A percentile compares a stretch with the other conserved stretches of the same genome.
These are phyloP conservation scores for Tilletia horrida DNA, from an alignment of 1,284 basidiomycete genomes.

Conservation along the genomic window DNA sequence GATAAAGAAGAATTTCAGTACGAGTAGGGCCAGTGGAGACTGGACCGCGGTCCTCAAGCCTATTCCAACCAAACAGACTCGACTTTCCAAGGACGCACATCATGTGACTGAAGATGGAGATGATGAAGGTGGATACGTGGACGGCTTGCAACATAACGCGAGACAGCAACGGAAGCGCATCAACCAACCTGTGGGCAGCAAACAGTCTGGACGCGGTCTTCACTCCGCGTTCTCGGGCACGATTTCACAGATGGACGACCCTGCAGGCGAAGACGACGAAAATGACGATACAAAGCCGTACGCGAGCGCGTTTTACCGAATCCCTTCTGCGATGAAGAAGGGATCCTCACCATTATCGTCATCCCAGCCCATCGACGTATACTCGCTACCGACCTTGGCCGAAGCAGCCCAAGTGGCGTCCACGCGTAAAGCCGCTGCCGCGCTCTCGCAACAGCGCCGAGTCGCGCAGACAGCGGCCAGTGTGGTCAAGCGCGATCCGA, in stretches of 20 bases:
- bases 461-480: background rate
- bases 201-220: too few species aligned
- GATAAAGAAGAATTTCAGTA: too few species aligned
- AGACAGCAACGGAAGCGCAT: too few species aligned
- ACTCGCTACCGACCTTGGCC: background rate
- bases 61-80: background rate
- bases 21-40: too few species aligned
- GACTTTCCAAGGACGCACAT: too few species aligned
- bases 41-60: constrained; percentile 10
- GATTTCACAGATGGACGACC: background rate
- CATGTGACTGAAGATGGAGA: too few species aligned
- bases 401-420: constrained; percentile 3
- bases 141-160: too few species aligned
- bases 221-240: too few species aligned
- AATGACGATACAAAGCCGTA: background rate
- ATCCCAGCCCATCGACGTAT: background rate
- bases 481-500: constrained; percentile 1
- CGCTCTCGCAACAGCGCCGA: background rate
- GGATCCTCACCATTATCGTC: background rate
- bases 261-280: background rate
- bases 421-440: constrained; percentile 6
- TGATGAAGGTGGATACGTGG: too few species aligned
- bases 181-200: too few species aligned
- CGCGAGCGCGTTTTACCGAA: background rate
- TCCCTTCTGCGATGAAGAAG: background rate